Evolutionary conservation across 2,329 filamentous ascomycete species (phyloP).

Genomic region (Emmonsia crescens): DNA sequence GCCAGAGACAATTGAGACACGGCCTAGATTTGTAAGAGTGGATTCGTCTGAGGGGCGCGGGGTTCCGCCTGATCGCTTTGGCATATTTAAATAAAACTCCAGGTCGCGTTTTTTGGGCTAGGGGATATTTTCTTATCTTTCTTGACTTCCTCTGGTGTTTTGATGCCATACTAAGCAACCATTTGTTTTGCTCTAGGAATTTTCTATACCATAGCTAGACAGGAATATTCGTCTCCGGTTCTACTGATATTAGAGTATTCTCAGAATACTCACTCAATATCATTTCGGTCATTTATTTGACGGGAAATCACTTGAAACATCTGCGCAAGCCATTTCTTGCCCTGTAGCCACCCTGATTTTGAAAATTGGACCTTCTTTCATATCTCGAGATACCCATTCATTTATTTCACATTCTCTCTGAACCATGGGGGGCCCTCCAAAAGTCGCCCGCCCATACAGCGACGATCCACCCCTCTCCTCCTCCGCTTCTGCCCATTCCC

Average conservation of each 20-base stretch:
- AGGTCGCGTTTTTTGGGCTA: too few relatives aligned
- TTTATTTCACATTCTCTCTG: neutral
- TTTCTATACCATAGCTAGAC: neutral
- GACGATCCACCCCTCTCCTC: constrained; percentile 8
- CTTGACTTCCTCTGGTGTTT: neutral
- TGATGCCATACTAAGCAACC: too few relatives aligned
- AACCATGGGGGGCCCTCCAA: neutral
- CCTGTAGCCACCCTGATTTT: neutral
- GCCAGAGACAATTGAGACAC: too few relatives aligned
- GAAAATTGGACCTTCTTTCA: neutral
- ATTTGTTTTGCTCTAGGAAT: neutral
- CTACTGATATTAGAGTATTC: too few relatives aligned
- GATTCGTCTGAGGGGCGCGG: too few relatives aligned
- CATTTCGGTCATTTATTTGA: neutral
- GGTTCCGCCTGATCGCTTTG: too few relatives aligned
- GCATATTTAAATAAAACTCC: too few relatives aligned
- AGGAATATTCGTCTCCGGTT: too few relatives aligned
- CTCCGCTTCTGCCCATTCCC: constrained; percentile 4
- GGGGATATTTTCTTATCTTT: neutral
- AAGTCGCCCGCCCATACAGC: neutral
- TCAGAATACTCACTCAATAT: neutral
- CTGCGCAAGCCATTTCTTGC: neutral
- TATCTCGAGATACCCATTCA: neutral
- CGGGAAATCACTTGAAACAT: neutral
- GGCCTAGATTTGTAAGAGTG: too few relatives aligned